These are phyloP conservation scores for Heterobasidion annosum DNA, from an alignment of 1,284 basidiomycete genomes.

Conservation along the genomic window DNA sequence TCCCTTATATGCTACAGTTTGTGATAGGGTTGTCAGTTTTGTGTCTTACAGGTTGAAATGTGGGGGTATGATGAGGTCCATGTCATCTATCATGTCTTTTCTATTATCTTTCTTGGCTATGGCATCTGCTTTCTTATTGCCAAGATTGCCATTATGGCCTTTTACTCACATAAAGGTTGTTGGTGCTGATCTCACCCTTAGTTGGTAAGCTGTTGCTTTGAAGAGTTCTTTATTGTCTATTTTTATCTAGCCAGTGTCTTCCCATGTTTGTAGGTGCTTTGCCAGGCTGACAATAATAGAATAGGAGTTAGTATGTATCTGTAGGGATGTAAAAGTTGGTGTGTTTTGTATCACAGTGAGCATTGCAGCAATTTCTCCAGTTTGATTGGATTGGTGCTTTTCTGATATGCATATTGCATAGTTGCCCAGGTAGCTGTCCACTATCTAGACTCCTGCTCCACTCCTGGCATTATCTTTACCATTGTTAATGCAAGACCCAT, in stretches of 20 bases:
- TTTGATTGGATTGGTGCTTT: too few relatives aligned
- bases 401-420: too few relatives aligned
- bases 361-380: too few relatives aligned
- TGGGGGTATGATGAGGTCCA: slow-evolving; percentile 5
- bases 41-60: slow-evolving; percentile 13
- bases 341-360: too few relatives aligned
- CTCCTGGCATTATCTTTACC: too few relatives aligned
- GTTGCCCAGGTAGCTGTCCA: too few relatives aligned
- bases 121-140: slow-evolving; percentile 18
- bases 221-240: slow-evolving; percentile 9
- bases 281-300: too few relatives aligned
- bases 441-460: too few relatives aligned
- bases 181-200: slow-evolving; percentile 9
- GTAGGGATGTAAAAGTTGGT: slow-evolving; percentile 12
- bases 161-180: slow-evolving; percentile 19
- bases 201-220: slow-evolving; percentile 4
- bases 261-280: slow-evolving; percentile 10
- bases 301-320: too few relatives aligned
- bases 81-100: neutral
- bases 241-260: slow-evolving; percentile 15
- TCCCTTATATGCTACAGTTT: slow-evolving; percentile 17
- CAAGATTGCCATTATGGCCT: slow-evolving; percentile 14
- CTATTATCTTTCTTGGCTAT: slow-evolving; percentile 13
- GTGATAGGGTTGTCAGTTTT: slow-evolving; percentile 16
- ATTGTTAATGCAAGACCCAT: too few relatives aligned